These are phyloP conservation scores for Coniosporium apollinis DNA, from an alignment of 495 filamentous ascomycete species.

Conservation along the genomic window DNA sequence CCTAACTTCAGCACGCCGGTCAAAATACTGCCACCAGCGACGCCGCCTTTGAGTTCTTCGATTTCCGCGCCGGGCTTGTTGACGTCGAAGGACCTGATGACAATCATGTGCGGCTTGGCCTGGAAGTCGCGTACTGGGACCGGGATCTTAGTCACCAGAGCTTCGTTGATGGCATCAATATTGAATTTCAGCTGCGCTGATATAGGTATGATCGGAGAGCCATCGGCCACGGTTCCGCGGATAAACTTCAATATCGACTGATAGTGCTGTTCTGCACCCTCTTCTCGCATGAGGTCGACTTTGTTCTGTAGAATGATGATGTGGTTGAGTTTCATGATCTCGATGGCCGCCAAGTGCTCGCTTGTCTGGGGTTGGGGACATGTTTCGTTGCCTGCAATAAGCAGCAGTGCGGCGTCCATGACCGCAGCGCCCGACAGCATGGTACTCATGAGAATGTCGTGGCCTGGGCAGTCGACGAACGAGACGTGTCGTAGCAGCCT, in stretches of 20 bases:
- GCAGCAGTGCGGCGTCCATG: slow-evolving; percentile 93
- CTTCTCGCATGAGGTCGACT: slow-evolving; percentile 93
- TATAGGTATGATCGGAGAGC: slow-evolving; percentile 92
- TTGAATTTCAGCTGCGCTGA: slow-evolving; percentile 99
- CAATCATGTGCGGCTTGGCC: slow-evolving; percentile 87
- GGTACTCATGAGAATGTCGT: slow-evolving; percentile 99
- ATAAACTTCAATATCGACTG: slow-evolving; percentile 96
- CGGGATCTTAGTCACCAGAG: slow-evolving; percentile 82
- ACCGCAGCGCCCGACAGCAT: slow-evolving; percentile 99
- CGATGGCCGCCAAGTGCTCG: slow-evolving; percentile 94
- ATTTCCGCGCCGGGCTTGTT: slow-evolving; percentile 99
- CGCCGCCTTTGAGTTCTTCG: slow-evolving; percentile 95
- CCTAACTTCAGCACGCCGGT: slow-evolving; percentile 90
- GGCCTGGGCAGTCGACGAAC: slow-evolving; percentile 97
- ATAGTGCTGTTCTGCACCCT: slow-evolving; percentile 79
- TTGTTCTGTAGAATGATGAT: slow-evolving; percentile 99
- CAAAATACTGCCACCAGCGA: slow-evolving; percentile 90
- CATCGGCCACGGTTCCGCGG: slow-evolving; percentile 87
- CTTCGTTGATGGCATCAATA: slow-evolving; percentile 94
- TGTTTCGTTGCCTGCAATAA: slow-evolving; percentile 97
- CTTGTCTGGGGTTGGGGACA: slow-evolving; percentile 98
- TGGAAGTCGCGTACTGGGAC: slow-evolving; percentile 80
- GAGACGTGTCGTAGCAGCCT: too few relatives aligned
- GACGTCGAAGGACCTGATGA: slow-evolving; percentile 96
- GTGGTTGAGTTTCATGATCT: slow-evolving; percentile 97